Base-by-base conservation (phyloP, 2,329 filamentous ascomycete species). In the Fonsecaea monophora region DNA sequence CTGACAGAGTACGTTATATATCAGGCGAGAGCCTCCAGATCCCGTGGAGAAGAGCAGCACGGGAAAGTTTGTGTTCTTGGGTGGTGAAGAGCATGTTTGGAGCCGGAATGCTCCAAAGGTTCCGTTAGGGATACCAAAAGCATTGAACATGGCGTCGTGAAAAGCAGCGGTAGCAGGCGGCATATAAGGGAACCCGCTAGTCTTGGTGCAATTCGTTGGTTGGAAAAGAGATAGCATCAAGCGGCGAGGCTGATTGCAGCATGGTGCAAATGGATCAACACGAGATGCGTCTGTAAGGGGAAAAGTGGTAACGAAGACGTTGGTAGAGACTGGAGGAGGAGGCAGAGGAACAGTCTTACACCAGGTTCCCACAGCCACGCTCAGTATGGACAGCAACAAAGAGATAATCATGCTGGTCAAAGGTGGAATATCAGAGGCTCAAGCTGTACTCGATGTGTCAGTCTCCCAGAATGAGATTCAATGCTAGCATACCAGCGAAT, bases 31-130 rank as follows among this genome's bases (percentile, higher is more conserved):
- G 1, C 65, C 73, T 4, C 73, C 73, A 4, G 71, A 57, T 9
- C 70, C 78, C 0, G 77, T 74, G 0, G 77, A 78, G 60, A 79
- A 79, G 2, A 80, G 56, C 3, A 79, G 53, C 0, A 78, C 18
- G 6, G 78, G 77, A 58, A 53, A 57, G 48, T 61, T 50, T 9
- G 75, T 69, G n/a, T 59, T 60, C n/a, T 38, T 45, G 32, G 62
- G 53, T 25, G 62, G 32, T 9, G 54, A 38, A 32, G 35, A 50
- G 54, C 66, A 68, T 9, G 50, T 32, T 40, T 62, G 25, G 18
- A 68, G 50, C 4, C 66, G 57, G 35, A 78, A 50, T 6, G 68
- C 70, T 57, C 71, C 69, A 30, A 78, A 75, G 0, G 73, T 73
- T 7, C 72, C 73, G 34, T 72, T 69, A 8, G 75, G 72, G 38